phyloP scores from a whole-genome alignment of 768 basidiomycete genomes.

The Kwoniella bestiolae region DNA sequence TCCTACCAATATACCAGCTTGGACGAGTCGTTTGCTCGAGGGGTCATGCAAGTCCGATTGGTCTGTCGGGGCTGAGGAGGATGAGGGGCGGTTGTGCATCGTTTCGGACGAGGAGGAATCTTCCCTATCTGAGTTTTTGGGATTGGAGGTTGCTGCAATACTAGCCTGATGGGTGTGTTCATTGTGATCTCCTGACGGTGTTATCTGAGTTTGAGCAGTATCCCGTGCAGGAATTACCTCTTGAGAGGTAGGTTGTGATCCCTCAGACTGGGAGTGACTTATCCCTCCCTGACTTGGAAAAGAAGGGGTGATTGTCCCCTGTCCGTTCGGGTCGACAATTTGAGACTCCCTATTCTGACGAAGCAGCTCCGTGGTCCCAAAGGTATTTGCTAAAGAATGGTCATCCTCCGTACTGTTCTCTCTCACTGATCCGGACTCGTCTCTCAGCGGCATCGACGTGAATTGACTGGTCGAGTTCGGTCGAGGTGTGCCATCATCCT shows the following conservation, averaged over 20 bases:
- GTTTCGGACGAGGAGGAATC: constrained; percentile 13
- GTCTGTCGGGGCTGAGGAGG: not conserved
- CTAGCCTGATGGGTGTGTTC: too few relatives aligned
- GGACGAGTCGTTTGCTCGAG: constrained; percentile 6
- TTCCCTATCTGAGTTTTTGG: too few relatives aligned
- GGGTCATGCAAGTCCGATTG: constrained; percentile 15
- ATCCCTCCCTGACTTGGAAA: not conserved
- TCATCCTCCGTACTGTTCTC: constrained; percentile 4
- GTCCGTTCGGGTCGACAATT: not conserved
- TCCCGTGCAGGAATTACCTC: not conserved
- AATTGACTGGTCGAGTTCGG: not conserved
- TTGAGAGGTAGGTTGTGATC: not conserved
- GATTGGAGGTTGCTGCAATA: not conserved
- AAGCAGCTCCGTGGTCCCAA: constrained; percentile 8
- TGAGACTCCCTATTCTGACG: not conserved
- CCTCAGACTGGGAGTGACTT: not conserved
- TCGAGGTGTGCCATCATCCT: not conserved
- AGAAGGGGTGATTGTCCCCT: not conserved
- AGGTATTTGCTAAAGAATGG: constrained; percentile 21
- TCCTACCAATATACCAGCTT: constrained; percentile 21
- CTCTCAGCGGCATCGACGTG: not conserved
- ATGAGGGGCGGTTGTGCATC: constrained; percentile 3
- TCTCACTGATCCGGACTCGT: constrained; percentile 2
- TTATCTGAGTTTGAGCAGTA: too few relatives aligned
- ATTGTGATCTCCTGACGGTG: not conserved